Evolutionary conservation across 768 basidiomycete species (phyloP).

Genomic region (Lyophyllum atratum): DNA sequence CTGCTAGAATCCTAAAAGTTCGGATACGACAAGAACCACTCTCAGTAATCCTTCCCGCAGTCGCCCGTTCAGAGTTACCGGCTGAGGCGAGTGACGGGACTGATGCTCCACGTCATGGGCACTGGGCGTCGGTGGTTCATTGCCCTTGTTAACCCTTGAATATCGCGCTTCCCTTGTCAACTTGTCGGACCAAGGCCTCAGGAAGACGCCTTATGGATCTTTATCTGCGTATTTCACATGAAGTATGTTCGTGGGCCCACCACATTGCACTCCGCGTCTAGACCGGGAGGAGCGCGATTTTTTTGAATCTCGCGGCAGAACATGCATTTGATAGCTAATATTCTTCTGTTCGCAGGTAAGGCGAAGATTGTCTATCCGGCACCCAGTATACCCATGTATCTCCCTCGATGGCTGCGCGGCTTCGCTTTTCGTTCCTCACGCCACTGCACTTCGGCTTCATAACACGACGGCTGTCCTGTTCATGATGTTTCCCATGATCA

Average conservation of each 20-base stretch:
- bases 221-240: slow-evolving; percentile 5
- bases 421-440: background rate
- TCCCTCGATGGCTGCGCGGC: background rate
- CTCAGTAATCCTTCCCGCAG: background rate
- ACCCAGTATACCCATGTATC: background rate
- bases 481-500: background rate
- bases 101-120: background rate
- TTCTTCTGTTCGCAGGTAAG: background rate
- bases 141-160: slow-evolving; percentile 5
- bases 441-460: background rate
- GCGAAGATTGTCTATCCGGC: background rate
- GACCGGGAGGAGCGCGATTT: background rate
- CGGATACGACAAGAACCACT: slow-evolving; percentile 4
- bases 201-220: background rate
- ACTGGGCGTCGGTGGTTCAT: background rate
- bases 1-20: slow-evolving; percentile 15
- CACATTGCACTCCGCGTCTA: background rate
- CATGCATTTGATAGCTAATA: background rate
- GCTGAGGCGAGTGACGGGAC: background rate
- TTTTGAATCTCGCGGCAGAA: background rate
- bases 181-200: background rate
- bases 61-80: background rate
- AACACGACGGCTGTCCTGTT: slow-evolving; percentile 3
- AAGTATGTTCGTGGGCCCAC: background rate
- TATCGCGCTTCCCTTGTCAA: slow-evolving; percentile 11